Evolutionary conservation across 345 rosid genomes (phyloP).

Genomic region (Gossypium herbaceum): DNA sequence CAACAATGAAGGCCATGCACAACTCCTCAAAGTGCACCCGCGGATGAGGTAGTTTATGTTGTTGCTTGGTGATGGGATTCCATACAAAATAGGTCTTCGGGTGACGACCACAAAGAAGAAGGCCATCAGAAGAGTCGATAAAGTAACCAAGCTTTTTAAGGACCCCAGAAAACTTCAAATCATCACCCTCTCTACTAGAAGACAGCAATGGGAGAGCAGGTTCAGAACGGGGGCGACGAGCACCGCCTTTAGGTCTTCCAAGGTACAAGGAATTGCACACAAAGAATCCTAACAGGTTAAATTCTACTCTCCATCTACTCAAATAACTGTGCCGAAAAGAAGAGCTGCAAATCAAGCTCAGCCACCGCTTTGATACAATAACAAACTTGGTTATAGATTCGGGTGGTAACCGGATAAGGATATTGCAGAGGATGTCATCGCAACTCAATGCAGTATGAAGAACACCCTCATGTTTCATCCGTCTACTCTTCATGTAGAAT

Average conservation of each 20-base stretch:
- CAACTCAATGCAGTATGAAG: conserved; percentile 36
- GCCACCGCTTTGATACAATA: conserved; percentile 58
- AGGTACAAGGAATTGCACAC: conserved; percentile 47
- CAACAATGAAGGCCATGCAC: conserved; percentile 56
- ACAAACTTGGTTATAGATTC: conserved; percentile 37
- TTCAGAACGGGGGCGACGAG: conserved; percentile 43
- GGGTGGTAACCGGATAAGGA: conserved; percentile 49
- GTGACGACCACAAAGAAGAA: conserved; percentile 67
- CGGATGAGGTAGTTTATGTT: conserved; percentile 43
- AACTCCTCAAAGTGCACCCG: conserved; percentile 51
- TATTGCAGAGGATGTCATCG: conserved; percentile 47
- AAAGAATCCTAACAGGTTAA: conserved; percentile 52
- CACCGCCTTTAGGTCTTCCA: conserved; percentile 34
- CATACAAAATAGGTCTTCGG: conserved; percentile 59
- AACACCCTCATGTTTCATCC: conserved; percentile 14
- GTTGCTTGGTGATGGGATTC: conserved; percentile 37
- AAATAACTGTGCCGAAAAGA: conserved; percentile 41
- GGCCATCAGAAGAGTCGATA: conserved; percentile 55
- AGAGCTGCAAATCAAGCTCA: conserved; percentile 41
- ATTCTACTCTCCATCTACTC: conserved; percentile 39
- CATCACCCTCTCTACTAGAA: conserved; percentile 53
- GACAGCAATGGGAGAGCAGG: conserved; percentile 52
- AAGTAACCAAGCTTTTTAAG: conserved; percentile 55
- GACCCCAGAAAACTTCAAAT: conserved; percentile 39
- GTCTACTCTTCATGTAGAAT: conserved; percentile 14